Base-by-base conservation (phyloP, 2,329 filamentous ascomycete genomes). In the Trichoderma afroharzianum region DNA sequence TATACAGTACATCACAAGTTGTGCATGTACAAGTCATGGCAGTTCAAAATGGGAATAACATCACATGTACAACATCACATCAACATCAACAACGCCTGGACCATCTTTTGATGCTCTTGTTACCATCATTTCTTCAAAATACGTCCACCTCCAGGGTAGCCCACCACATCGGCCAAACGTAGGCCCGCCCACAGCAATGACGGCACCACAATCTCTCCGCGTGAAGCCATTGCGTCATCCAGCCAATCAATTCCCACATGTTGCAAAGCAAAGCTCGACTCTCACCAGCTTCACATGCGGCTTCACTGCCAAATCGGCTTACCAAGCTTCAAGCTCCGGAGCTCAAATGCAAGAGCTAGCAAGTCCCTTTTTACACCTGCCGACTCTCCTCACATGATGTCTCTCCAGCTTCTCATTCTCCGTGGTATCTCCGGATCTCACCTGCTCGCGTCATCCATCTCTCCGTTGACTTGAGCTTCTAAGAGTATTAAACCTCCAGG, bases 241-340 rank as follows among this genome's bases (percentile, higher is more conserved):
- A 30, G 36, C 75, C 75, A 76, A 70, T 76, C n/a, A 74, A 57
- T 68, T 63, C 72, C 71, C 43, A 24, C 68, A 69, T 32, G 70
- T 75, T 76, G 74, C 75, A 75, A 68, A 68, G 33, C 64, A 68
- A 5, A 43, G 63, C 47, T 53, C 64, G 18, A 43, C 58, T 32
- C 64, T 63, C 64, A 47, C 63, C 63, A 26, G 53, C 63, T 58
- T 55, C 50, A 26, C 30, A 11, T 21, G 32, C 32, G 14, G 12
- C 53, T 26, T 18, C 24, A 47, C 24, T 53, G 8, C 28, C 32
- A 28, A 53, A 11, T 50, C 47, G 15, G 63, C 47, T 67, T 30
- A 67, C 63, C 50, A 67, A 21, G n/a, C 47, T 50, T 55, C 32
- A 2, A 36, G 32, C 47, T 39, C 63, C 30, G 32, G 24, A 21